phyloP scores from a whole-genome alignment of 257 asterid species.

The Salvia splendens region DNA sequence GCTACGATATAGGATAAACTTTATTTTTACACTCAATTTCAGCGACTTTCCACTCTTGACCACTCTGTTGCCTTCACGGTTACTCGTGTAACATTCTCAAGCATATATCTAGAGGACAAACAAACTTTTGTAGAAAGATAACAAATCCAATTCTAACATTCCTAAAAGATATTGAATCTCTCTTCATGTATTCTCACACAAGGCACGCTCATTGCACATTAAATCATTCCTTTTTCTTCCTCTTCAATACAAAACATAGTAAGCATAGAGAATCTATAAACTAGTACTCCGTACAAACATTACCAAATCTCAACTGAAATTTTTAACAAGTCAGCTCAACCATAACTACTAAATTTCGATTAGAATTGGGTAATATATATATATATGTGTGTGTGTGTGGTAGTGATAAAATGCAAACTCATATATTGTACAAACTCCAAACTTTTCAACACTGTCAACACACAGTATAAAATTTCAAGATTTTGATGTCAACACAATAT shows the following conservation, averaged over 20 bases:
- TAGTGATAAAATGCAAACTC: too few species aligned
- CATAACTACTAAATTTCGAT: neutral
- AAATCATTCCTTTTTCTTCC: neutral
- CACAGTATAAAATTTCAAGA: too few species aligned
- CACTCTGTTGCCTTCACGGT: neutral
- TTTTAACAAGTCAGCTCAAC: neutral
- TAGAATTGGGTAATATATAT: slow-evolving; percentile 19
- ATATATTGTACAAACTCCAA: too few species aligned
- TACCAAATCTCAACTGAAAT: neutral
- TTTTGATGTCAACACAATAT: too few species aligned
- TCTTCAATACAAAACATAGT: slow-evolving; percentile 19
- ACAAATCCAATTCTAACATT: neutral
- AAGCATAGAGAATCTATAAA: neutral
- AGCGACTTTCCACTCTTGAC: neutral
- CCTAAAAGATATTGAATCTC: slow-evolving; percentile 2
- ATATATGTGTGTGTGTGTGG: too few species aligned
- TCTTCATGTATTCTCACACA: neutral
- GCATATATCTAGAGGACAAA: neutral
- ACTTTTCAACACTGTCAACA: too few species aligned
- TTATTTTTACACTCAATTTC: slow-evolving; percentile 7
- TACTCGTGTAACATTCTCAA: neutral
- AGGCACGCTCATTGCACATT: neutral
- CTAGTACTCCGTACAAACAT: neutral
- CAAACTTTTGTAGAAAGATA: neutral
- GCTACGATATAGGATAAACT: neutral